Evolutionary conservation across 306 rosid species (phyloP).

Genomic region (Pyrus communis): DNA sequence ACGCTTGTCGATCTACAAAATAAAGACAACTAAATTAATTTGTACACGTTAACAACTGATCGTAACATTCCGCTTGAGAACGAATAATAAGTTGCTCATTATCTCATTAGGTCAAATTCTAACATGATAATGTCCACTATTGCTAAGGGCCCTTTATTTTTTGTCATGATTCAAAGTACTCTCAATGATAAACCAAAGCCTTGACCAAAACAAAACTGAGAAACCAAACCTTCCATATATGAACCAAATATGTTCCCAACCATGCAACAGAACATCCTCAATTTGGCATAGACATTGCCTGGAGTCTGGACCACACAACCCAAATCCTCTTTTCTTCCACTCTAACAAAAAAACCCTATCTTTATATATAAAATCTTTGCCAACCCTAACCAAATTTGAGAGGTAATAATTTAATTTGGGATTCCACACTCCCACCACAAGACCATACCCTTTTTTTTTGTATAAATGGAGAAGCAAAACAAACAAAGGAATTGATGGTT

Average conservation of each 20-base stretch:
- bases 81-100: too few relatives aligned
- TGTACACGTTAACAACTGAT: too few relatives aligned
- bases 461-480: neutral
- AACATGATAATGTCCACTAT: too few relatives aligned
- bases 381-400: slow-evolving; percentile 4
- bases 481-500: neutral
- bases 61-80: too few relatives aligned
- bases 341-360: neutral
- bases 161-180: too few relatives aligned
- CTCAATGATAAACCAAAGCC: too few relatives aligned
- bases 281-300: neutral
- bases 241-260: neutral
- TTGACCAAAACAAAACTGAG: too few relatives aligned
- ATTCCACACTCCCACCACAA: too few relatives aligned
- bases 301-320: neutral
- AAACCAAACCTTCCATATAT: neutral
- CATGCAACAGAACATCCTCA: neutral
- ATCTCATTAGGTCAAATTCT: too few relatives aligned
- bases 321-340: slow-evolving; percentile 2
- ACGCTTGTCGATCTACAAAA: too few relatives aligned
- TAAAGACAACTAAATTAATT: too few relatives aligned
- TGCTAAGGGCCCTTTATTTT: too few relatives aligned
- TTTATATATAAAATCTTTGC: neutral
- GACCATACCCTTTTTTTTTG: neutral
- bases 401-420: neutral